Conservation (phyloP, 176 grass and related monocot genomes). For the Musa acuminata region DNA sequence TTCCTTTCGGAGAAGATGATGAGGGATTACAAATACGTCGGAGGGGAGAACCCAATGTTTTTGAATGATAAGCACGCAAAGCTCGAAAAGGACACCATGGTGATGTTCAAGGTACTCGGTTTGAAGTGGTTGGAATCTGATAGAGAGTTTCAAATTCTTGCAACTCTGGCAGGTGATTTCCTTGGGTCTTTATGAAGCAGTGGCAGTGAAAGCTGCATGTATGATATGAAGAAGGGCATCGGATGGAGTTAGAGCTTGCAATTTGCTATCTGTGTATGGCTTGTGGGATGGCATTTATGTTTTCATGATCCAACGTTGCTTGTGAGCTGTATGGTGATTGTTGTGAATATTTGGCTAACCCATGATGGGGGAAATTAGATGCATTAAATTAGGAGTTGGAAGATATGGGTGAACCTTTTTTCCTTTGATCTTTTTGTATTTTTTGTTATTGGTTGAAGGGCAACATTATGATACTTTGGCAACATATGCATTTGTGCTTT, state of each 20-base stretch:
- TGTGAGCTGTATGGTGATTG: not conserved
- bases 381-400: no score
- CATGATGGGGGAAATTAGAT: no score
- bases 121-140: constrained; percentile 83
- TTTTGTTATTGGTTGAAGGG: no score
- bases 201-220: not conserved
- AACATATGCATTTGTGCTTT: no score
- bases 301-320: not conserved
- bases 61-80: constrained; percentile 59
- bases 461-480: no score
- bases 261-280: no score
- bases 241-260: no score
- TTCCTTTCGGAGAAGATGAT: constrained; percentile 68
- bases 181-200: constrained; percentile 57
- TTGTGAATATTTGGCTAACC: not conserved
- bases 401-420: no score
- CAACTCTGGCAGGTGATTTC: constrained; percentile 70
- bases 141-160: constrained; percentile 74
- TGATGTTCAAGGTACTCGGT: constrained; percentile 81
- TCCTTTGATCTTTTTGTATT: no score
- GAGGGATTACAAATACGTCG: constrained; percentile 66
- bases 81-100: constrained; percentile 54
- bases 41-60: constrained; percentile 71
- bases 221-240: not conserved
- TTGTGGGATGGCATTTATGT: no score